Conservation (phyloP, 331 rosid species). For the Saraca asoca region DNA sequence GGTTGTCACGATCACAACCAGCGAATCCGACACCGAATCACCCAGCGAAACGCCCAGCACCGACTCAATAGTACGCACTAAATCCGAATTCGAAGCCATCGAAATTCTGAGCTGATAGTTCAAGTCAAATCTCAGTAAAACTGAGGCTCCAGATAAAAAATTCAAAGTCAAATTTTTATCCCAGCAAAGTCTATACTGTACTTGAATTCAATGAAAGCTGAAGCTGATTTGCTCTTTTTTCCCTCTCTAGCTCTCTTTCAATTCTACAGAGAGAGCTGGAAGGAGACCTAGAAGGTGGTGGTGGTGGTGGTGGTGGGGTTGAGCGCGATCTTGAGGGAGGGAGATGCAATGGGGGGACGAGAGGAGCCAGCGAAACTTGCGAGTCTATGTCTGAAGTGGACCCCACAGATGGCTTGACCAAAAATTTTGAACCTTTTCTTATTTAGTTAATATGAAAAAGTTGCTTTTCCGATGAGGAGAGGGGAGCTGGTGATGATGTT, state of each 20-base stretch:
- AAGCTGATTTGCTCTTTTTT: neutral
- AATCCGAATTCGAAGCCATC: conserved; percentile 64
- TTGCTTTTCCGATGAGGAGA: neutral
- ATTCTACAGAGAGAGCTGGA: conserved; percentile 23
- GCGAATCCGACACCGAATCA: conserved; percentile 64
- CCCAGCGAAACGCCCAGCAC: conserved; percentile 66
- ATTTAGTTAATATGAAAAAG: neutral
- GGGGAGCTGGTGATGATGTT: conserved; percentile 2
- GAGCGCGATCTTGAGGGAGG: conserved; percentile 21
- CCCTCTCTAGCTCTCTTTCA: conserved; percentile 22
- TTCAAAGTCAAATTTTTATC: neutral
- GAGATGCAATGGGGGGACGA: conserved; percentile 6
- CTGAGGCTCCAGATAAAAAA: conserved; percentile 34
- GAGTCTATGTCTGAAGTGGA: neutral
- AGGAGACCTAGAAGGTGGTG: conserved; percentile 14
- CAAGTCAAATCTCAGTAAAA: conserved; percentile 26
- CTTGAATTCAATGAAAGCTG: neutral
- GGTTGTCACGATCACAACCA: conserved; percentile 55
- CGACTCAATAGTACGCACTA: conserved; percentile 63
- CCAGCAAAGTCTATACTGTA: too few relatives aligned
- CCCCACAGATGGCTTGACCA: conserved; percentile 16
- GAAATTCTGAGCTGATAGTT: neutral
- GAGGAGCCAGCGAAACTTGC: neutral
- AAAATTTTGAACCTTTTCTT: neutral
- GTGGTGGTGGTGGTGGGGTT: conserved; percentile 20